A percentile compares a stretch with the other conserved stretches of the same genome.
Conservation (phyloP, 257 asterid species). For the Solanum tacnaense region DNA sequence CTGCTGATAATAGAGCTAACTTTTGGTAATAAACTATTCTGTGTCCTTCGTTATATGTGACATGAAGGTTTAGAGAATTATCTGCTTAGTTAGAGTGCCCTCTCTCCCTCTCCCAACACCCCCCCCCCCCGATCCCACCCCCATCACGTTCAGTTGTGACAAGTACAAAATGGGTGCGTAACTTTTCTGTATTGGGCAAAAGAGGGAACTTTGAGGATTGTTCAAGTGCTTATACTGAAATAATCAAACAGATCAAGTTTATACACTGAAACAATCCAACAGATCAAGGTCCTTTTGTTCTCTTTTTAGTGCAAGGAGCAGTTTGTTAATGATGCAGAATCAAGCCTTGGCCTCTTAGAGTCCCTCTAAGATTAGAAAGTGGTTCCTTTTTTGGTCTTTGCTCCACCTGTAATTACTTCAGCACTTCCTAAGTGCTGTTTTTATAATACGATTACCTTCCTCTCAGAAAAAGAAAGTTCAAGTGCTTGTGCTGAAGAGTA, state of each 20-base stretch:
- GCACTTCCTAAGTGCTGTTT: neutral
- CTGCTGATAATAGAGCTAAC: constrained; percentile 41
- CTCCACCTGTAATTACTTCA: neutral
- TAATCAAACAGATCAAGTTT: neutral
- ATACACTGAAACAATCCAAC: neutral
- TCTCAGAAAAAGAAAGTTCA: neutral
- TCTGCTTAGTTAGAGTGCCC: neutral
- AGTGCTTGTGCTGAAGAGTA: neutral
- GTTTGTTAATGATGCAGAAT: neutral
- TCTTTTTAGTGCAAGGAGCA: neutral
- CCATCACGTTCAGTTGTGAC: neutral
- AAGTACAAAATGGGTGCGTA: neutral
- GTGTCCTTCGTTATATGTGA: neutral
- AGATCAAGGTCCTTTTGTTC: neutral
- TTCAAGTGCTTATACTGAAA: neutral
- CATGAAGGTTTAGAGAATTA: neutral
- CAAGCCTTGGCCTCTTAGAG: neutral
- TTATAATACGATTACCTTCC: neutral
- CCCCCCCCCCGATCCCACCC: no score
- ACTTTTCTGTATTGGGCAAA: neutral
- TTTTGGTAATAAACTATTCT: constrained; percentile 25
- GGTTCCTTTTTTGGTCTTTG: neutral
- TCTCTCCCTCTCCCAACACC: neutral
- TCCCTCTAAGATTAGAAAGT: neutral
- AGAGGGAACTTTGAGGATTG: neutral